Evolutionary conservation across 129 eudicot genomes (phyloP).

Genomic region (Tagetes patula): DNA sequence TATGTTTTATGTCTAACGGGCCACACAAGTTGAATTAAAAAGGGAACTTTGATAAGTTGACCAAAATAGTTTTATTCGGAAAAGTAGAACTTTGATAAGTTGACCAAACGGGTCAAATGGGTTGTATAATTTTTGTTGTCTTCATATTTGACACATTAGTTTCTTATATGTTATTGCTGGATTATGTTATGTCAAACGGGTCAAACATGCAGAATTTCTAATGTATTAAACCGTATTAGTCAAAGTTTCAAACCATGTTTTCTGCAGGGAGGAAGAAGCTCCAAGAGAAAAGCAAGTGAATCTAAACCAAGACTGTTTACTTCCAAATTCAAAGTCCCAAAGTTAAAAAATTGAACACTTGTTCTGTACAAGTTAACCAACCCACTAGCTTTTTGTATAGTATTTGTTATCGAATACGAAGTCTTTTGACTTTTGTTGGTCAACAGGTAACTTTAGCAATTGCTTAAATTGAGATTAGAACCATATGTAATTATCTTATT

Average conservation of each 20-base stretch:
- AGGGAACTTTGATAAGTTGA: neutral
- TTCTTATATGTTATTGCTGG: too few species aligned
- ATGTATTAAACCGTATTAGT: neutral
- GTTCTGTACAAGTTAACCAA: slow-evolving; percentile 15
- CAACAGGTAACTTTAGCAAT: slow-evolving; percentile 2
- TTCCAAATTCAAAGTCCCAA: slow-evolving; percentile 70
- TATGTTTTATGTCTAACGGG: slow-evolving; percentile 3
- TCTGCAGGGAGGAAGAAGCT: slow-evolving; percentile 47
- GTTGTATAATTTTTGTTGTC: too few species aligned
- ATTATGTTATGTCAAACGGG: too few species aligned
- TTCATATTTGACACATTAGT: too few species aligned
- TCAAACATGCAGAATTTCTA: neutral
- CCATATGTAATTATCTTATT: slow-evolving; percentile 18
- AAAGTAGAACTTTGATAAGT: too few species aligned
- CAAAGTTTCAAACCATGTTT: neutral
- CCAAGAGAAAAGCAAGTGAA: slow-evolving; percentile 51
- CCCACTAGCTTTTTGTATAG: neutral
- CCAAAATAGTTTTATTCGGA: neutral
- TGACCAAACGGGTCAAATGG: too few species aligned
- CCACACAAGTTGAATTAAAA: neutral
- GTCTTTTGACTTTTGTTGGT: neutral
- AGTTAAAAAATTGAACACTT: slow-evolving; percentile 35
- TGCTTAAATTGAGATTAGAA: slow-evolving; percentile 12
- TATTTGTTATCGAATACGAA: neutral
- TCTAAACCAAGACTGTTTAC: slow-evolving; percentile 50